Evolutionary conservation across 768 basidiomycete genomes (phyloP), one percentile per base, ranked within the genome.

Genomic region (Amanita pseudoporphyria): DNA sequence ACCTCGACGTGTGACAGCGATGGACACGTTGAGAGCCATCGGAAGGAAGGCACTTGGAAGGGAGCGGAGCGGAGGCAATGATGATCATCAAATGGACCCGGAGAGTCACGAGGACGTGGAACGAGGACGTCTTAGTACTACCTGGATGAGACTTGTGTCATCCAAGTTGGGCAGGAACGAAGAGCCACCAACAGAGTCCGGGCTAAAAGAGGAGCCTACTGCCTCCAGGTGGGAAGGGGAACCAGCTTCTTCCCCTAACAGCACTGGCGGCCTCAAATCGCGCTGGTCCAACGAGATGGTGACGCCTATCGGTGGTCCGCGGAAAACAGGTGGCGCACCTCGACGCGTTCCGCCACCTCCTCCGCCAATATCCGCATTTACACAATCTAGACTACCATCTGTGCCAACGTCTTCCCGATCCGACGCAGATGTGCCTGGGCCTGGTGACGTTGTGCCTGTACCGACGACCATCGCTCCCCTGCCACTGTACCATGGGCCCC

Each of bases 11-110:
- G 56, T 62, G 43, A 66, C 60, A 46, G 60, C 58, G 43, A 60
- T 69, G 28, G 68, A 64, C 57, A 78, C 67, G 60, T 57, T 77
- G 19, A 66, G 70, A 61, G 67, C 72, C 19, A 54, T 77, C 47
- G 71, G 75, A 9, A 67, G 67, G 54, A 76, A 68, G 58, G 64
- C 66, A 18, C 10, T 58, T 3, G 54, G 48, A 47, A 63, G 62
- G 54, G 52, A 56, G 12, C 53, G 26, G 4, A 28, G 57, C 5
- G 49, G n/a, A 3, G 53, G 53, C 2, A 45, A 16, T 13, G 37
- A 53, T 24, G 42, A n/a, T 35, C 18, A 16, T 18, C 38, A 30
- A 16, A 26, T 18, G 26, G 30, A 44, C 41, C 52, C 31, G 19
- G 43, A 35, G 28, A 52, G 36, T 45, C 45, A 5, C 18, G 47